These are phyloP conservation scores for Saturnispora zaruensis DNA, from an alignment of 805 yeast species.

Conservation along the genomic window DNA sequence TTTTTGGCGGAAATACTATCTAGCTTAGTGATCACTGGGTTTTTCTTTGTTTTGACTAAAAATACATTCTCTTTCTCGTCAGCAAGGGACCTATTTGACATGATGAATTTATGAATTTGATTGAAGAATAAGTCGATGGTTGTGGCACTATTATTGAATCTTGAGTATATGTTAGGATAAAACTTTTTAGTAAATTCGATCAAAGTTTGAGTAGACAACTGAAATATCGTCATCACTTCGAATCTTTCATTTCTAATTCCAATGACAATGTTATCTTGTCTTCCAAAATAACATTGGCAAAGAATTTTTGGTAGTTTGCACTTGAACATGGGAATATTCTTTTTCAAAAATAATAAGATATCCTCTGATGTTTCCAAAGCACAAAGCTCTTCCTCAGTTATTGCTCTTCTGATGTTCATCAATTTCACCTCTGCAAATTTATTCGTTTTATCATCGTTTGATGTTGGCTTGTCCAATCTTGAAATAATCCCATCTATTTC, in stretches of 20 bases:
- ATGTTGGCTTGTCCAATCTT: background rate
- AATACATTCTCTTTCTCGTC: background rate
- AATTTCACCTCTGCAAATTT: background rate
- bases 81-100: background rate
- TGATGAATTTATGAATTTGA: background rate
- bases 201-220: background rate
- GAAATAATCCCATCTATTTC: slow-evolving; percentile 13
- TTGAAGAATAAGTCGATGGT: background rate
- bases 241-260: background rate
- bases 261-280: background rate
- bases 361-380: background rate
- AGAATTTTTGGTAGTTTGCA: background rate
- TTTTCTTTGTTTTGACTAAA: background rate
- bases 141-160: background rate
- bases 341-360: slow-evolving; percentile 1
- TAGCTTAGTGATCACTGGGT: background rate
- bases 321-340: background rate
- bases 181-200: background rate
- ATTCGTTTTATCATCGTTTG: background rate
- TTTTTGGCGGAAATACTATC: background rate
- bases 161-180: background rate
- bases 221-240: background rate
- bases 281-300: background rate
- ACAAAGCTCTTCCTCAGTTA: slow-evolving; percentile 1
- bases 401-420: slow-evolving; percentile 6